phyloP scores from a whole-genome alignment of 805 yeast species.

The Lipomyces spencermartinsiae region DNA sequence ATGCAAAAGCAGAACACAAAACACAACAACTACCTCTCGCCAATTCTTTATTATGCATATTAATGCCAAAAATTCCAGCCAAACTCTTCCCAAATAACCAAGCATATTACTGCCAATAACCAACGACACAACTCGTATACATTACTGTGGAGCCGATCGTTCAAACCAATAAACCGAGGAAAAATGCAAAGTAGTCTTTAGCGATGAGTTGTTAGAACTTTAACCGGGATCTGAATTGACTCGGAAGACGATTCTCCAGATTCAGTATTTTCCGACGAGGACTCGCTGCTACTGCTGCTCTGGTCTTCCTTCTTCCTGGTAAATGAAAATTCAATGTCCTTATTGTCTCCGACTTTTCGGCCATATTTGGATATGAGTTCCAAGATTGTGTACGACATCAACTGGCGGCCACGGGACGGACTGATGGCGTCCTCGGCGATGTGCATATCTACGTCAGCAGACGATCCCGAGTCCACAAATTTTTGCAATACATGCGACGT shows the following conservation, averaged over 20 bases:
- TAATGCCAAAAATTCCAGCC: not conserved
- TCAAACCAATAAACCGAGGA: not conserved
- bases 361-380: slow-evolving; percentile 32
- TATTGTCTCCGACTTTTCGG: slow-evolving; percentile 18
- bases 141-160: not conserved
- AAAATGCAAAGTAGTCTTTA: not conserved
- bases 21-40: not conserved
- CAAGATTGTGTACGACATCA: slow-evolving; percentile 32
- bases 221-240: not conserved
- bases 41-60: not conserved
- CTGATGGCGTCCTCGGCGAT: slow-evolving; percentile 8
- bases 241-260: slow-evolving; percentile 1
- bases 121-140: not conserved
- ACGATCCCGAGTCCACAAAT: slow-evolving; percentile 12
- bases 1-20: not conserved
- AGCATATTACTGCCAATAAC: not conserved
- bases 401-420: slow-evolving; percentile 28
- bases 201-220: not conserved
- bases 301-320: not conserved
- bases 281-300: not conserved
- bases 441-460: slow-evolving; percentile 13
- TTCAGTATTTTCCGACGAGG: not conserved
- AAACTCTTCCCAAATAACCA: not conserved
- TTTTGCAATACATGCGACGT: slow-evolving; percentile 33
- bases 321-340: slow-evolving; percentile 11